phyloP scores from a whole-genome alignment of 2,329 filamentous ascomycete genomes.

The Aspergillus sp. region DNA sequence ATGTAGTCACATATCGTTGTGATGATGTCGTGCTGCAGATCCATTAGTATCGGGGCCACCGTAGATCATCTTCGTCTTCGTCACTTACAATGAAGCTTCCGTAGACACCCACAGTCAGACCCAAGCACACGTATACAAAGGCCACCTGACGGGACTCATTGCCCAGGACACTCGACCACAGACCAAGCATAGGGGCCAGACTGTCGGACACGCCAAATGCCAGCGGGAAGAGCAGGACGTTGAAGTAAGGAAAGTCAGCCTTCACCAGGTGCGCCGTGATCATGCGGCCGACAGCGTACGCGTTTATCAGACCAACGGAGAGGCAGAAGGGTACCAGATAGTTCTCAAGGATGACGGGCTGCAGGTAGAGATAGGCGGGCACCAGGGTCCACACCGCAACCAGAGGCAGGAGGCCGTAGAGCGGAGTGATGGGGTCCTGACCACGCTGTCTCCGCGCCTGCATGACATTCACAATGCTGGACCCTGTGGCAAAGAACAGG shows the following conservation, averaged over 20 bases:
- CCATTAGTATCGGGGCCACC: constrained; percentile 4
- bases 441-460: constrained; percentile 70
- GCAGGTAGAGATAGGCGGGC: constrained; percentile 74
- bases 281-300: constrained; percentile 92
- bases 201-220: constrained; percentile 77
- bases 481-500: constrained; percentile 76
- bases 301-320: constrained; percentile 86
- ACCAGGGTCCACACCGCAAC: constrained; percentile 74
- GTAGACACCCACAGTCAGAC: constrained; percentile 84
- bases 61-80: neutral
- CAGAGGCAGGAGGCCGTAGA: constrained; percentile 81
- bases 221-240: constrained; percentile 77
- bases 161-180: constrained; percentile 72
- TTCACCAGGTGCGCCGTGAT: constrained; percentile 92
- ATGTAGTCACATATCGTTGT: constrained; percentile 97
- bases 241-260: constrained; percentile 83
- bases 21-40: constrained; percentile 74
- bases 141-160: constrained; percentile 82
- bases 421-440: constrained; percentile 62
- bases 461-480: constrained; percentile 77
- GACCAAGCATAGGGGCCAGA: constrained; percentile 65
- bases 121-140: constrained; percentile 85
- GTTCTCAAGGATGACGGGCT: constrained; percentile 75
- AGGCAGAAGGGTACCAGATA: constrained; percentile 88
- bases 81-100: constrained; percentile 78